phyloP scores from a whole-genome alignment of 2,329 filamentous ascomycete species.

The Xylaria multiplex region DNA sequence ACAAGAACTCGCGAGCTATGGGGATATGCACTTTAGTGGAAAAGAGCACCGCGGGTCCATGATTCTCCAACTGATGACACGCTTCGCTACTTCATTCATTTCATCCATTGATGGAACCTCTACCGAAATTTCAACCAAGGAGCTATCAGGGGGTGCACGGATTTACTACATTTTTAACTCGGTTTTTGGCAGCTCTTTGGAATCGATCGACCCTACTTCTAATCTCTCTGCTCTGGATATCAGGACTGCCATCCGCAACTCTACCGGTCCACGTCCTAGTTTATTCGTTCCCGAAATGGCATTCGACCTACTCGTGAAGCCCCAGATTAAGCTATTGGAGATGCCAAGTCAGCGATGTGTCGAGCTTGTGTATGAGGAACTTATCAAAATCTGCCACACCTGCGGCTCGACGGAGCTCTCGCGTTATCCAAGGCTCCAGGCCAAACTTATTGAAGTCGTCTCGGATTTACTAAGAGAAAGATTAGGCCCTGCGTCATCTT shows the following conservation, averaged over 20 bases:
- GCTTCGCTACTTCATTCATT: conserved; percentile 97
- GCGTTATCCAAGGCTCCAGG: conserved; percentile 90
- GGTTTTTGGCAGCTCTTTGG: conserved; percentile 94
- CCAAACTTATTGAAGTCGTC: conserved; percentile 96
- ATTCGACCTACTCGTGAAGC: conserved; percentile 96
- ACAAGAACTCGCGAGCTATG: conserved; percentile 96
- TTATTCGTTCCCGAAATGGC: conserved; percentile 97
- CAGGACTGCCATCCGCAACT: conserved; percentile 96
- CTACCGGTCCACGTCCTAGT: conserved; percentile 92
- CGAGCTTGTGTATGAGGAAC: conserved; percentile 96
- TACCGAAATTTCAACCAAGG: conserved; percentile 98
- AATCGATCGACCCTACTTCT: conserved; percentile 94
- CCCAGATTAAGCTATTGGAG: conserved; percentile 96
- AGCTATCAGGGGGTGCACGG: conserved; percentile 90
- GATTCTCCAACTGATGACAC: conserved; percentile 96
- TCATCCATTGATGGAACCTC: conserved; percentile 98
- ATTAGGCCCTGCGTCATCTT: conserved; percentile 85
- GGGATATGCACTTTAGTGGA: conserved; percentile 96
- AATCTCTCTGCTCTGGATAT: conserved; percentile 96
- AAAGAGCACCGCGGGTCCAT: conserved; percentile 96
- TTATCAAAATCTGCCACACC: conserved; percentile 99
- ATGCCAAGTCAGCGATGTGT: conserved; percentile 95
- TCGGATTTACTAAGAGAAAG: conserved; percentile 94
- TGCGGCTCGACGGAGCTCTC: conserved; percentile 95
- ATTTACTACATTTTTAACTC: conserved; percentile 99